phyloP scores from a whole-genome alignment of 2,329 filamentous ascomycete genomes.

The Penicillium sclerotiorum region DNA sequence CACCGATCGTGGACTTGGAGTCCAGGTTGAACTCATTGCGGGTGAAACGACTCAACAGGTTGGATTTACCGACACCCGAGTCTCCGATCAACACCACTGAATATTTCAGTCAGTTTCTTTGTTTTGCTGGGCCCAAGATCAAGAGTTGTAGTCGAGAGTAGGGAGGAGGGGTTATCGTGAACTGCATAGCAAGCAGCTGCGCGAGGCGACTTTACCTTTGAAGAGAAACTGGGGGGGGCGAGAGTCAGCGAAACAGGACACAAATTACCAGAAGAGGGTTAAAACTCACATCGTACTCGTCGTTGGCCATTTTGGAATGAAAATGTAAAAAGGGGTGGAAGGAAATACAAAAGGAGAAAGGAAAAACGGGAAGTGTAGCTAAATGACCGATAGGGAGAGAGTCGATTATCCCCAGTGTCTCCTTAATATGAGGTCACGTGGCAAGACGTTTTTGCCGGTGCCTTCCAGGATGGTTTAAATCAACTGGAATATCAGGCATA shows the following conservation, averaged over 20 bases:
- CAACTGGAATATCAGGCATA: no score
- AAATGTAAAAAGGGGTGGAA: constrained; percentile 21
- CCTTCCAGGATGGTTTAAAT: neutral
- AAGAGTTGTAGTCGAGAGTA: no score
- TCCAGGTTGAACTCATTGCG: constrained; percentile 99
- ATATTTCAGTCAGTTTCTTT: constrained; percentile 27
- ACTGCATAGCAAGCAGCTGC: constrained; percentile 19
- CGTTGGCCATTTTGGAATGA: constrained; percentile 80
- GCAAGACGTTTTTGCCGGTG: constrained; percentile 7
- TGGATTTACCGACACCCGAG: constrained; percentile 99
- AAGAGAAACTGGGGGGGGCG: constrained; percentile 77
- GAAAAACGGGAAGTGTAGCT: constrained; percentile 16
- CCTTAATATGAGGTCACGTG: constrained; percentile 28
- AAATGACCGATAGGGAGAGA: constrained; percentile 23
- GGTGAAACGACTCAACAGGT: constrained; percentile 98
- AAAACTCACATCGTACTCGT: constrained; percentile 95
- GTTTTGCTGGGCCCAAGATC: no score
- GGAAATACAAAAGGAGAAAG: constrained; percentile 17
- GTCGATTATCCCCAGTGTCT: constrained; percentile 24
- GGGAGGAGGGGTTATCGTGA: neutral
- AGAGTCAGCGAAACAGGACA: constrained; percentile 32
- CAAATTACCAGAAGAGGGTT: neutral
- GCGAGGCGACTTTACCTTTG: constrained; percentile 70
- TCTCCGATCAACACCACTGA: constrained; percentile 98
- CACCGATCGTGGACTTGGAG: constrained; percentile 99